Evolutionary conservation across 257 asterid genomes (phyloP), one percentile per base, ranked within the genome.

Genomic region (Plantago elongata): DNA sequence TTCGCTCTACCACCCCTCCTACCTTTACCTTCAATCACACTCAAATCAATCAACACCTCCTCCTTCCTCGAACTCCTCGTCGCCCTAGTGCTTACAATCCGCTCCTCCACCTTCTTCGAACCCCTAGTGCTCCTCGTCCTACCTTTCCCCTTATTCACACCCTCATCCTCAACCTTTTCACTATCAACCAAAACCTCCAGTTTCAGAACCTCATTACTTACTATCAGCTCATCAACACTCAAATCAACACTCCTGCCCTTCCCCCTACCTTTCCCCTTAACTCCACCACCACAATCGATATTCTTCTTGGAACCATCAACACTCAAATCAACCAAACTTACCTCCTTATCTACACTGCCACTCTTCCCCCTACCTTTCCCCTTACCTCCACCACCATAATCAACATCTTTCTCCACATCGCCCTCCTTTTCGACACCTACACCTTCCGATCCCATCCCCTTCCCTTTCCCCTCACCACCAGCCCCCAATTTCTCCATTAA

Each of bases 51-150:
- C 0, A 40, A 44, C 5, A 18, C 68, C 5, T 60, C 78, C 45
- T 68, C 67, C 74, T 71, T 72, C 58, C 55, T 64, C 9, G 77
- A 75, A 74, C 64, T 64, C 66, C 77, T 75, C 0, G 79, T 84
- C 64, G 66, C 70, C 80, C 79, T 81, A 46, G 54, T 54, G 44
- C 68, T 69, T 61, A 54, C 78, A 42, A 58, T 66, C 27, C 37
- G 38, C 11, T 12, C 58, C 30, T 18, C 66, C 27, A 38, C 60
- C 54, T 52, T 71, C 61, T 51, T 60, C 3, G 81, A 52, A 67
- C 50, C 67, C 61, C 72, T 70, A 14, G 78, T 51, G 42, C 45
- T 37, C 67, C 70, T 76, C 13, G 11, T 71, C 66, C 52, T 64
- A 37, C 11, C 63, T 59, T 54, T 73, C 54, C 45, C 78, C 64